phyloP scores from a whole-genome alignment of 1,139 yeast species.

The Torulaspora pretoriensis region DNA sequence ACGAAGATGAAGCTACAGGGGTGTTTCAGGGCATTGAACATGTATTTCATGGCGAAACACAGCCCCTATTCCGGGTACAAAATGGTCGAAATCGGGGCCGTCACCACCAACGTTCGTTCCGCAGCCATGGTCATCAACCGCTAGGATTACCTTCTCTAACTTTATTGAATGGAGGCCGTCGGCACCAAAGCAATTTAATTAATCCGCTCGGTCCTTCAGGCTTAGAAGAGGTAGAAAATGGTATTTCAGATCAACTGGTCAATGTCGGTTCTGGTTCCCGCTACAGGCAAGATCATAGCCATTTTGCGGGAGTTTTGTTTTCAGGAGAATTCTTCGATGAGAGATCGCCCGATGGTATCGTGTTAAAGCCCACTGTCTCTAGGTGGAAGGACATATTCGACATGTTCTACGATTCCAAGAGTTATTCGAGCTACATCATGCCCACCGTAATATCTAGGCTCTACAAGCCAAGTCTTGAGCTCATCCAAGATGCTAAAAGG shows the following conservation, averaged over 20 bases:
- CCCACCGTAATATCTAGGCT: constrained; percentile 52
- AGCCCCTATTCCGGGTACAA: constrained; percentile 30
- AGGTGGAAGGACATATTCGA: constrained; percentile 65
- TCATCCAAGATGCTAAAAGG: constrained; percentile 30
- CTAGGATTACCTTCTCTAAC: constrained; percentile 30
- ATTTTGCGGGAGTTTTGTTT: constrained; percentile 31
- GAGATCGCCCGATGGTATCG: constrained; percentile 32
- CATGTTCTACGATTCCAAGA: constrained; percentile 46
- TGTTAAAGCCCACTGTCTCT: constrained; percentile 55
- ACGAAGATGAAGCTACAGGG: constrained; percentile 34
- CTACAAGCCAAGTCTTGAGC: constrained; percentile 44
- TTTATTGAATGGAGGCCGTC: constrained; percentile 28
- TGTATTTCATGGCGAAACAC: constrained; percentile 31
- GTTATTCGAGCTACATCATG: constrained; percentile 44
- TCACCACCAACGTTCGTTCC: constrained; percentile 21
- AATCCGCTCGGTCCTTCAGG: constrained; percentile 37
- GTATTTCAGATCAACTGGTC: constrained; percentile 28
- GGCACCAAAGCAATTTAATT: constrained; percentile 31
- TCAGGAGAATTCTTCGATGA: constrained; percentile 34
- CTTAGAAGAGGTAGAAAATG: constrained; percentile 35
- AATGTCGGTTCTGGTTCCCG: constrained; percentile 28
- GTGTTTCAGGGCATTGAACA: constrained; percentile 35
- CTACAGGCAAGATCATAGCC: constrained; percentile 27
- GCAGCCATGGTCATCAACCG: constrained; percentile 23
- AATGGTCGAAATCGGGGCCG: constrained; percentile 20